Evolutionary conservation across 352 stramenopile genomes (phyloP).

Genomic region (Phytophthora tubulina): DNA sequence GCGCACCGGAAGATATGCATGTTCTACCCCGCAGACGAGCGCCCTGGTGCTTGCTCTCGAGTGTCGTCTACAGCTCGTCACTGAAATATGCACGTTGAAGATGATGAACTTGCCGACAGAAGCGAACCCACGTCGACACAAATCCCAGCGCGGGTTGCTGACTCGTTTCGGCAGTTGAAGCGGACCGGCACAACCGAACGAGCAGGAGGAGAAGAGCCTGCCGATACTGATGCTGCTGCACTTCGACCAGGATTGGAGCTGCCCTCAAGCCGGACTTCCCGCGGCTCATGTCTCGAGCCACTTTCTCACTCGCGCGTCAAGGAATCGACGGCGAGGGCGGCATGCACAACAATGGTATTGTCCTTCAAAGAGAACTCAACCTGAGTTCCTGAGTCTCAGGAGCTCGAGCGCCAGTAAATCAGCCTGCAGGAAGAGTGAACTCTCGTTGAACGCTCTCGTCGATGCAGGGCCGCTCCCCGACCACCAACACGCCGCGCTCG

Average conservation of each 20-base stretch:
- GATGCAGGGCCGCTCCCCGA: background rate
- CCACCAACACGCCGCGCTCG: background rate
- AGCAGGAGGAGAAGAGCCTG: slow-evolving; percentile 34
- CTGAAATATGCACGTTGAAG: no score
- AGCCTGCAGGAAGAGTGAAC: slow-evolving; percentile 15
- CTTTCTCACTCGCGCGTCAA: slow-evolving; percentile 14
- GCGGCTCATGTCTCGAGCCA: slow-evolving; percentile 36
- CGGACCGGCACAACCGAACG: slow-evolving; percentile 31
- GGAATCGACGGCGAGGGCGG: slow-evolving; percentile 3
- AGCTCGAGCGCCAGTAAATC: slow-evolving; percentile 11
- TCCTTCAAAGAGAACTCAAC: background rate
- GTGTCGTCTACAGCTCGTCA: no score
- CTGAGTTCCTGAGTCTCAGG: background rate
- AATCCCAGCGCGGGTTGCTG: slow-evolving; percentile 10
- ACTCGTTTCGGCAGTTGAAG: slow-evolving; percentile 39
- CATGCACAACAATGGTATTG: background rate
- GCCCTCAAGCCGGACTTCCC: slow-evolving; percentile 39
- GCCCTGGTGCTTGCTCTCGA: no score
- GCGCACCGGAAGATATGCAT: no score
- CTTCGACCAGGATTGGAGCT: slow-evolving; percentile 41
- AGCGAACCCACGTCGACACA: background rate
- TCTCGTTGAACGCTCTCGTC: slow-evolving; percentile 18
- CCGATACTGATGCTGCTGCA: slow-evolving; percentile 12
- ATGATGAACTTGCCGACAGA: background rate
- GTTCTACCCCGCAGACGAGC: no score